Evolutionary conservation across 2,329 filamentous ascomycete species (phyloP).

Genomic region (Rasamsonia emersonii): DNA sequence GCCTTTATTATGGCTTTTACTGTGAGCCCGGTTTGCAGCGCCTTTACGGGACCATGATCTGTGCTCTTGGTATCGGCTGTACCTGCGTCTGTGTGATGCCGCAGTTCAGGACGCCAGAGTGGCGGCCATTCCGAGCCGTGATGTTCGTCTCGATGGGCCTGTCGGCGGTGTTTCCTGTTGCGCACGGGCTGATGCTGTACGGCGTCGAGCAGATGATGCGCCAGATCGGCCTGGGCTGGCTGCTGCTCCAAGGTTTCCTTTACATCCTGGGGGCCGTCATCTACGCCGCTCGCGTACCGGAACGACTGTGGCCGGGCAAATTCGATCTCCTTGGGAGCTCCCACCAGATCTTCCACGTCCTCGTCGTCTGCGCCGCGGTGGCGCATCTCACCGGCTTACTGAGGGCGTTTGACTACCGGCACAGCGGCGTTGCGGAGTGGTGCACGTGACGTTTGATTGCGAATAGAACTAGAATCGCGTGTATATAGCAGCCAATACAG

Average conservation of each 20-base stretch:
- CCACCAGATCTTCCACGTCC: constrained; percentile 91
- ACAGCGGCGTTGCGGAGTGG: constrained; percentile 49
- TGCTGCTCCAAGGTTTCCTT: constrained; percentile 68
- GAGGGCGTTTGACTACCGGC: constrained; percentile 79
- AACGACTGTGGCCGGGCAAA: constrained; percentile 64
- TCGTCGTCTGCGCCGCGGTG: constrained; percentile 73
- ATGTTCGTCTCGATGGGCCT: constrained; percentile 88
- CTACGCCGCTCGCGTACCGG: constrained; percentile 79
- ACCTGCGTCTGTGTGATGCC: constrained; percentile 69
- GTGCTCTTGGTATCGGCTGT: constrained; percentile 66
- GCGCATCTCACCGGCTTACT: constrained; percentile 74
- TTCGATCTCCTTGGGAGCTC: constrained; percentile 92
- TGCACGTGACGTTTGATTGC: constrained; percentile 28
- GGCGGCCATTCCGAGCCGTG: constrained; percentile 73
- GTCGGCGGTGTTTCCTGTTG: constrained; percentile 72
- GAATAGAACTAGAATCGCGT: background rate
- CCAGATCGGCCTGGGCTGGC: constrained; percentile 72
- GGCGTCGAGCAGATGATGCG: constrained; percentile 58
- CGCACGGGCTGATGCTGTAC: constrained; percentile 64
- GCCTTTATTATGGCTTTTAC: constrained; percentile 78
- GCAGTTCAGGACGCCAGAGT: constrained; percentile 71
- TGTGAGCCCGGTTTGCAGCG: constrained; percentile 58
- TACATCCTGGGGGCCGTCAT: constrained; percentile 81
- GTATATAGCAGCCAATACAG: too few species aligned
- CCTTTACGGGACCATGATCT: constrained; percentile 72